A percentile compares a stretch with the other conserved stretches of the same genome.
These are phyloP conservation scores for Dovyalis caffra DNA, from an alignment of 345 rosid genomes.

Conservation along the genomic window DNA sequence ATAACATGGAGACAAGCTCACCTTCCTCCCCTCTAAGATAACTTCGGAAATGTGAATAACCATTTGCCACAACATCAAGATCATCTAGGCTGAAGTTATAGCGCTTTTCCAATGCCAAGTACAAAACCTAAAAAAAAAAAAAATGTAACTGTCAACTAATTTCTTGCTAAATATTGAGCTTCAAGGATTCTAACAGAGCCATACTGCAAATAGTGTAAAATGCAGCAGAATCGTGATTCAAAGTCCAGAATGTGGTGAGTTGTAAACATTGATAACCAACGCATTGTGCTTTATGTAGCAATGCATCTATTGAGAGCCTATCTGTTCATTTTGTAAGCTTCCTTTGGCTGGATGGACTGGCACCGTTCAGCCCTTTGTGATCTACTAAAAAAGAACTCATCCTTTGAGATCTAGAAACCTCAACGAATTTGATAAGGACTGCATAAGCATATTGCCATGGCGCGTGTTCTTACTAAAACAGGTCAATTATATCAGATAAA, in stretches of 20 bases:
- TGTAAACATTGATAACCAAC: background rate
- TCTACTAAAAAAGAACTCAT: background rate
- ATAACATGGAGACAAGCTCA: slow-evolving; percentile 14
- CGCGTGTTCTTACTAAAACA: background rate
- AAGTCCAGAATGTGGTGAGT: background rate
- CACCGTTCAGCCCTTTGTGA: slow-evolving; percentile 2
- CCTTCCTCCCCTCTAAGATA: slow-evolving; percentile 48
- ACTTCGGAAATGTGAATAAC: slow-evolving; percentile 69
- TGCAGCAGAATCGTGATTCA: background rate
- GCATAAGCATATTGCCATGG: background rate
- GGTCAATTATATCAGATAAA: background rate
- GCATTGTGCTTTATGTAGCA: background rate
- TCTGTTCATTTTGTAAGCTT: background rate
- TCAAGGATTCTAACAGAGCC: background rate
- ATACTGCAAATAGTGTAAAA: background rate
- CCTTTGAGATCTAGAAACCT: background rate
- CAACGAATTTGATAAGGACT: background rate
- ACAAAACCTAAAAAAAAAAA: slow-evolving; percentile 48
- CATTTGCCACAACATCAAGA: slow-evolving; percentile 70
- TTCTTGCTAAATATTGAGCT: background rate
- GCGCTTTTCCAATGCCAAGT: slow-evolving; percentile 86
- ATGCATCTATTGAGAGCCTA: background rate
- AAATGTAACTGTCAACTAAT: background rate
- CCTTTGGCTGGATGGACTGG: background rate
- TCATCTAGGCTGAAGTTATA: slow-evolving; percentile 84